Percentiles rank a stretch among this genome's conserved stretches.
These are phyloP conservation scores for Nelumbo lutea DNA, from an alignment of 164 flowering plant species.

Conservation along the genomic window DNA sequence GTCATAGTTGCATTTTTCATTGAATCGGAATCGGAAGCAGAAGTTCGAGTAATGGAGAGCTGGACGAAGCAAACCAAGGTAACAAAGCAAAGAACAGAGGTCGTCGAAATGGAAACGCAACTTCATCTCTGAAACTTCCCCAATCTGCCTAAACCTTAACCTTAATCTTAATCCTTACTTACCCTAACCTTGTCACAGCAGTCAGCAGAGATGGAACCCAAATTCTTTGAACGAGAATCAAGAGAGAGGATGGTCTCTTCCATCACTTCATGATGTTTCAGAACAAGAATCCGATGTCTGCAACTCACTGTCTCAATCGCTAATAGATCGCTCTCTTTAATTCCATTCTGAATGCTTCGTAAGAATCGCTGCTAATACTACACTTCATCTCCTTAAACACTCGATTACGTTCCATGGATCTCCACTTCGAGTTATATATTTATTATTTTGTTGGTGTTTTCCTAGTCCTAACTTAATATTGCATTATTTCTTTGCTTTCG, in stretches of 20 bases:
- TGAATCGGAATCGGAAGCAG: too few species aligned
- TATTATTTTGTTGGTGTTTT: background rate
- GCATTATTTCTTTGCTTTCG: background rate
- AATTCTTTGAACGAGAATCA: background rate
- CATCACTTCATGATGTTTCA: too few species aligned
- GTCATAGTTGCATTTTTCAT: too few species aligned
- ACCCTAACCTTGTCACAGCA: too few species aligned
- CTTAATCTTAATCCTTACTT: too few species aligned
- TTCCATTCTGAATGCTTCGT: background rate
- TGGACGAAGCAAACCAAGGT: too few species aligned
- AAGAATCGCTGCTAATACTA: background rate
- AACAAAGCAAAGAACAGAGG: too few species aligned
- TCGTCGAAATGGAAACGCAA: too few species aligned
- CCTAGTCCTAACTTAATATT: background rate
- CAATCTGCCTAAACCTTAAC: too few species aligned
- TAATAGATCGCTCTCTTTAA: background rate
- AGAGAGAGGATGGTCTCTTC: background rate
- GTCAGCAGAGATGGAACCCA: too few species aligned
- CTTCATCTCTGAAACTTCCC: too few species aligned
- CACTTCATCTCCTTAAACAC: background rate
- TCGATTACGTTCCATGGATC: background rate
- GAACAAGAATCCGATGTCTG: background rate
- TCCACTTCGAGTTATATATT: background rate
- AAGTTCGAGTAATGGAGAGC: too few species aligned
- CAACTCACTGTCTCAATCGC: background rate